Evolutionary conservation across 2,329 filamentous ascomycete genomes (phyloP).

Genomic region (Monilinia fructicola): DNA sequence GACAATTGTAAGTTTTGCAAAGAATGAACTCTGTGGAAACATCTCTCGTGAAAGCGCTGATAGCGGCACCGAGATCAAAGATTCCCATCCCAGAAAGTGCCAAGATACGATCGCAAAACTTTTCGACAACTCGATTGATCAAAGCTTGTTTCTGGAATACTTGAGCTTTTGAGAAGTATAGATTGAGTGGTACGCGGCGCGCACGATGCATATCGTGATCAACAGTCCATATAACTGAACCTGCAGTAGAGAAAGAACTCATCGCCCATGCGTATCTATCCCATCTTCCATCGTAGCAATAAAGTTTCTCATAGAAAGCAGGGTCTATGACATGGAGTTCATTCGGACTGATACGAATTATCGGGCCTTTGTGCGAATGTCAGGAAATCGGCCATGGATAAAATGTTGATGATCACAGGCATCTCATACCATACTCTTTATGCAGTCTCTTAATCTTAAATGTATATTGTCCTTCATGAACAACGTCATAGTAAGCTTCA

Average conservation of each 20-base stretch:
- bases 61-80: slow-evolving; percentile 22
- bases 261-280: slow-evolving; percentile 31
- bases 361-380: slow-evolving; percentile 28
- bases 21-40: slow-evolving; percentile 22
- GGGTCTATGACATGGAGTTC: slow-evolving; percentile 39
- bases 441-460: slow-evolving; percentile 28
- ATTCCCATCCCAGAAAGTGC: neutral
- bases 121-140: slow-evolving; percentile 6
- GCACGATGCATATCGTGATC: slow-evolving; percentile 23
- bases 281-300: slow-evolving; percentile 30
- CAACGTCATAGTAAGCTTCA: slow-evolving; percentile 26
- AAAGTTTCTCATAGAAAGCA: slow-evolving; percentile 29
- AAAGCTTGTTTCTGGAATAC: slow-evolving; percentile 23
- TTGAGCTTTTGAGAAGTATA: slow-evolving; percentile 38
- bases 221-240: slow-evolving; percentile 20
- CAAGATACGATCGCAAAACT: slow-evolving; percentile 18
- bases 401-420: neutral
- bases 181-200: slow-evolving; percentile 30
- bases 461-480: slow-evolving; percentile 23
- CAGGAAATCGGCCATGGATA: neutral
- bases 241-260: slow-evolving; percentile 13
- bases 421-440: slow-evolving; percentile 26
- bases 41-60: slow-evolving; percentile 22
- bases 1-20: slow-evolving; percentile 20
- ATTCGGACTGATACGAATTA: slow-evolving; percentile 39